A percentile compares a stretch with the other conserved stretches of the same genome.
These are phyloP conservation scores for Pulveroboletus sp. DNA, from an alignment of 768 basidiomycete genomes.

Conservation along the genomic window DNA sequence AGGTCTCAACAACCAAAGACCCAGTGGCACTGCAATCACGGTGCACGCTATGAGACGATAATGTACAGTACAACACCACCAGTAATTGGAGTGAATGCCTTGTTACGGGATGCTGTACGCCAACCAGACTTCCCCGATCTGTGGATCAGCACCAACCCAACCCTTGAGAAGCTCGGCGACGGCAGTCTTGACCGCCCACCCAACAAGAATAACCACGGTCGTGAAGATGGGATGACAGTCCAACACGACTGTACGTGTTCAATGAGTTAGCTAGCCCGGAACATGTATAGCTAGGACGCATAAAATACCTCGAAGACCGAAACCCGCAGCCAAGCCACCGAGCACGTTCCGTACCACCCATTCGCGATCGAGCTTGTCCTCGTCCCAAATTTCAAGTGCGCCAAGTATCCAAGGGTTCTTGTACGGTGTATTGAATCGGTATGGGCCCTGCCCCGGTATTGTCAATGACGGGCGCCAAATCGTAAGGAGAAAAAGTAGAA, in stretches of 20 bases:
- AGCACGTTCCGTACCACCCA: constrained; percentile 82
- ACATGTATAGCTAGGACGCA: not conserved
- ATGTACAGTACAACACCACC: constrained; percentile 2
- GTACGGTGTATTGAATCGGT: constrained; percentile 24
- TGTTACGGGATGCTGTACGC: constrained; percentile 75
- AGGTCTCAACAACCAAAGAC: no score
- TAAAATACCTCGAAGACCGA: constrained; percentile 68
- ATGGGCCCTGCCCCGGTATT: constrained; percentile 14
- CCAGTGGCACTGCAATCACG: not conserved
- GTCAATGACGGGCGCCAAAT: constrained; percentile 61
- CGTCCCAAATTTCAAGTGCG: constrained; percentile 58
- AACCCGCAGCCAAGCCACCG: constrained; percentile 84
- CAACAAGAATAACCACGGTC: constrained; percentile 65
- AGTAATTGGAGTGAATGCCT: not conserved
- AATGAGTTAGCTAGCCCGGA: not conserved
- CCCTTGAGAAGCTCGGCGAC: constrained; percentile 56
- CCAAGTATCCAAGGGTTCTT: constrained; percentile 33
- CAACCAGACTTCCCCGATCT: constrained; percentile 64
- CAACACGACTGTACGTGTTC: constrained; percentile 55
- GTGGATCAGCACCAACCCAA: constrained; percentile 61
- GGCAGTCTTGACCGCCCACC: constrained; percentile 67
- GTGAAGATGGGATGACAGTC: constrained; percentile 73
- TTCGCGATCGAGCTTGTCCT: constrained; percentile 71
- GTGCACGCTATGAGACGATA: not conserved
- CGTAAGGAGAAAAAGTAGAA: constrained; percentile 75